Evolutionary conservation across 2,329 filamentous ascomycete genomes (phyloP), one percentile per base, ranked within the genome.

Genomic region (Exophiala dermatitidis): DNA sequence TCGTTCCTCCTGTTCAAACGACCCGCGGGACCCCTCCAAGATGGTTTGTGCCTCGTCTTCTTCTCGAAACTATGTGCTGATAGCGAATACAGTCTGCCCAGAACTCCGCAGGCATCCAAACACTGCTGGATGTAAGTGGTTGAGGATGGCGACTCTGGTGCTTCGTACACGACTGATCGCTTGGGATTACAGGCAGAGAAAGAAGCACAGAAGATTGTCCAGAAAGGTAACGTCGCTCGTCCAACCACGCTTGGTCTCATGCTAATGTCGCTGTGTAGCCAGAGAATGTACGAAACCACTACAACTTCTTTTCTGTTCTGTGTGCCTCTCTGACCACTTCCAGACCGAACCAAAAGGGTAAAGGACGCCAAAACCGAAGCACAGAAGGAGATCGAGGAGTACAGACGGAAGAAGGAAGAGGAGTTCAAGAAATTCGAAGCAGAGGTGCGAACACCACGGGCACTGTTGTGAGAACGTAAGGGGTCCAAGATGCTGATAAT

Each of bases 201-300:
- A 74, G 91, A 97, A 73, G 93, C 93, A 58, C 91, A 95, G 75
- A 96, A 96, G 81, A 98, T 98, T 71, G 90, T 98, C 54, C 91
- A 97, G 73, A 90, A 93, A 81, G 88, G 91, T 94, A 72, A 57
- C 19, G 76, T 19, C 3, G 19, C 37, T 38, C 36, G 30, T 2
- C 26, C n/a, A 29, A 45, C 3, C 42, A 45, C 9, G 31, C 48
- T 5, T 2, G 47, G 10, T 32, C 12, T n/a, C 3, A 46, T 61
- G 57, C 69, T 71, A 66, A 72, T 64, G 53, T 50, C 53, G 19
- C 59, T 36, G 40, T 63, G 51, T 64, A 94, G 88, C 89, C 67
- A 82, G 89, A 82, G 89, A 95, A 82, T 95, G 90, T 95, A 82
- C 68, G 65, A 57, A 50, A 41, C 50, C 42, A 51, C 48, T 31